Evolutionary conservation across 208 protist species (phyloP), one percentile per base, ranked within the genome.

Genomic region (Naegleria gruberi): DNA sequence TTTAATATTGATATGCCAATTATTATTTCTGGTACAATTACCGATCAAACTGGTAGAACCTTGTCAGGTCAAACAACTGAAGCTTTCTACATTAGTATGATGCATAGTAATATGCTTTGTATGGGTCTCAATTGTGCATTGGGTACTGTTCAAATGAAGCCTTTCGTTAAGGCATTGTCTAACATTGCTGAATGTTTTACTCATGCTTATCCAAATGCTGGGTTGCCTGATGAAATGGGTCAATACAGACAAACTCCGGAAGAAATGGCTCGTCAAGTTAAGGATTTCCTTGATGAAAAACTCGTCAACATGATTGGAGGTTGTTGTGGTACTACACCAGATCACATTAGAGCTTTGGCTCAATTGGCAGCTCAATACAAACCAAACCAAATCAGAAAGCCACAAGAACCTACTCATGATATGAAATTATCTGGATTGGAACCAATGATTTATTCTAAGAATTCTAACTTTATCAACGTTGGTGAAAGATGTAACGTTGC

Each of bases 401-500:
- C 26, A 65, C 23, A 65, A 65, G n/a, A 15, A 51, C 15, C 6
- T 26, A 26, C 30, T 19, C 41, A 41, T n/a, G 30, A 57, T 23
- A 65, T 96, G 94, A 90, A 91, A 43, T 91, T 98, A 34, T 97
- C 94, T 57, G 97, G 97, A 55, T 92, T 98, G 26, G 97, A 98
- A 91, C 92, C 94, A 86, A 90, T 97, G 37, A 91, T 91, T 26
- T 94, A 98, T 89, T 96, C 93, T 10, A 85, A 91, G 45, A 92
- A 95, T 89, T 90, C 97, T 51, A 95, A 94, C 87, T 99, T 99
- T 94, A 94, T 98, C 65, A 99, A 99, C 92, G 94, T 99, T 74
- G 98, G 98, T 34, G 98, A 99, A 93, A 93, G 97, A 34, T 99
- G 98, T 93, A 99, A 99, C 94, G 95, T 99, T 51, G 96, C 96